These are phyloP conservation scores for Coniochaeta sp. DNA, from an alignment of 2,329 filamentous ascomycete genomes.

Conservation along the genomic window DNA sequence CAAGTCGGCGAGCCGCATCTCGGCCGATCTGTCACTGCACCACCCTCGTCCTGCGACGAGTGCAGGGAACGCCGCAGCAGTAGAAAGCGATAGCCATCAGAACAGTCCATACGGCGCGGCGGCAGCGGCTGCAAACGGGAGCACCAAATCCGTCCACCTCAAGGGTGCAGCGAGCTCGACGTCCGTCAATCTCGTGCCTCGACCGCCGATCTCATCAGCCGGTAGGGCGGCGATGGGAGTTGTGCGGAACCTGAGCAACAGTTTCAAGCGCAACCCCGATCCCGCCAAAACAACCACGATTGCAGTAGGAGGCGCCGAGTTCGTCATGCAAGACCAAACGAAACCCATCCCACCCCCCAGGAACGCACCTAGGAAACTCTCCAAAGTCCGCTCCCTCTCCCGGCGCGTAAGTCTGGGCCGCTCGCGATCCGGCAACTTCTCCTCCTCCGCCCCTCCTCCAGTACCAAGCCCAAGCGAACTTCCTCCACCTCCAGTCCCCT, in stretches of 20 bases:
- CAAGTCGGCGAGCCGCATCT: conserved; percentile 37
- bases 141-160: not conserved
- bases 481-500: not conserved
- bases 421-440: not conserved
- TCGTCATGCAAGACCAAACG: too few species aligned
- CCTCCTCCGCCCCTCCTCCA: not conserved
- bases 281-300: too few species aligned
- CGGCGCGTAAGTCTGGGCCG: not conserved
- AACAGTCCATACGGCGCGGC: not conserved
- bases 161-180: not conserved
- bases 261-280: conserved; percentile 1
- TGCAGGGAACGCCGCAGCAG: not conserved
- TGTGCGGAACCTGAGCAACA: conserved; percentile 1
- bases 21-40: conserved; percentile 28
- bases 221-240: not conserved
- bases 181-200: not conserved
- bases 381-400: not conserved
- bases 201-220: not conserved
- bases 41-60: not conserved
- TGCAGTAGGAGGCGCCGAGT: too few species aligned
- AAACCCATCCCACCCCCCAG: not conserved
- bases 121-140: not conserved
- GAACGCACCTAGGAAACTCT: not conserved
- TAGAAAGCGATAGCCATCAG: not conserved
- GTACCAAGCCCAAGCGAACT: too few species aligned